Percentiles rank a stretch among this genome's conserved stretches.
phyloP scores from a whole-genome alignment of 1,284 basidiomycete species.

The Rhodotorula sp. region DNA sequence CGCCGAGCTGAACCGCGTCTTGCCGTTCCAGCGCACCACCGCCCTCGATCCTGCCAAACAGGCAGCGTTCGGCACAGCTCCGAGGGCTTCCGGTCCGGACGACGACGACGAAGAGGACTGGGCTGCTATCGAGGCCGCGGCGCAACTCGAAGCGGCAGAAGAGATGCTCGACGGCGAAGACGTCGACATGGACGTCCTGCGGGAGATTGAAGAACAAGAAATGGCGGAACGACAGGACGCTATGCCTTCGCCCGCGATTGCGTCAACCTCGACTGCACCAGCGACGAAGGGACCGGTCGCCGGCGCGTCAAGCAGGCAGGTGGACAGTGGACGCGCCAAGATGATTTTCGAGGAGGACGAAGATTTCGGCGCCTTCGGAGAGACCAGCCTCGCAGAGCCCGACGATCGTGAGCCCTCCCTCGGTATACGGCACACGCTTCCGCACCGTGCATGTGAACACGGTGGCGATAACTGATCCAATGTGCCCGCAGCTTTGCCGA shows the following conservation, averaged over 20 bases:
- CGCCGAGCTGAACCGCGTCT: slow-evolving; percentile 23
- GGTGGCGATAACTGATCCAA: background rate
- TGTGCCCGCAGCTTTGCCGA: background rate
- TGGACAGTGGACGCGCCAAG: background rate
- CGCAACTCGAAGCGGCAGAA: slow-evolving; percentile 8
- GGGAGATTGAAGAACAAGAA: slow-evolving; percentile 10
- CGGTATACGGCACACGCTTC: no score
- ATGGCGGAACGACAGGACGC: background rate
- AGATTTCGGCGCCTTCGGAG: background rate
- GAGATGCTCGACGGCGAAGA: slow-evolving; percentile 3
- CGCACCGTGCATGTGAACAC: background rate
- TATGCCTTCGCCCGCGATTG: background rate
- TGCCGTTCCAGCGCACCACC: background rate
- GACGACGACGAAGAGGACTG: slow-evolving; percentile 20
- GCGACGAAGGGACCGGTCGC: background rate
- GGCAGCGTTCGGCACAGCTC: slow-evolving; percentile 1
- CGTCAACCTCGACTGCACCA: background rate
- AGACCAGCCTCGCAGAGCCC: background rate
- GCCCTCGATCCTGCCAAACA: slow-evolving; percentile 1
- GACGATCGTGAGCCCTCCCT: no score
- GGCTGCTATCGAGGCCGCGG: slow-evolving; percentile 7
- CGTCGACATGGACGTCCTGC: slow-evolving; percentile 23
- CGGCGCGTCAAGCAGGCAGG: slow-evolving; percentile 7
- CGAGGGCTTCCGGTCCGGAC: background rate
- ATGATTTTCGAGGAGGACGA: slow-evolving; percentile 24